Percentiles rank a stretch among this genome's conserved stretches.
These are phyloP conservation scores for Boletus sensibilis DNA, from an alignment of 768 basidiomycete genomes.

Conservation along the genomic window DNA sequence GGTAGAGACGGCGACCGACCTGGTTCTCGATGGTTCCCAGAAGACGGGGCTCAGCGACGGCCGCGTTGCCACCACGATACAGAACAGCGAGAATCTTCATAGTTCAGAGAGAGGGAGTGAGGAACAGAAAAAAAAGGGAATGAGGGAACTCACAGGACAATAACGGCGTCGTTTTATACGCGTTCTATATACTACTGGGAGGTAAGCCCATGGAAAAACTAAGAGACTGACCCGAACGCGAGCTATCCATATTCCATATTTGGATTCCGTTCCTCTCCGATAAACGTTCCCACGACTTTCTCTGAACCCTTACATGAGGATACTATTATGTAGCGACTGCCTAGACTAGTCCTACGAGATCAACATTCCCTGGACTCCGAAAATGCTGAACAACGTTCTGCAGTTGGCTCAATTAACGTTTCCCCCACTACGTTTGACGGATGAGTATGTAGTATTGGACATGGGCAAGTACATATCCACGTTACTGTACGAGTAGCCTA, in stretches of 20 bases:
- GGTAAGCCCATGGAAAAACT: neutral
- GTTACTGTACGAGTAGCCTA: neutral
- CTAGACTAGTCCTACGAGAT: too few species aligned
- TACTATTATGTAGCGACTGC: too few species aligned
- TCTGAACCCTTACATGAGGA: neutral
- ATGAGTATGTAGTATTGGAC: too few species aligned
- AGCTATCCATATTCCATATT: neutral
- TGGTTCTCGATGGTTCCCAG: conserved; percentile 81
- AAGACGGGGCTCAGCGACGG: conserved; percentile 65
- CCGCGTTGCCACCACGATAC: conserved; percentile 65
- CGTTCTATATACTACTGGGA: neutral
- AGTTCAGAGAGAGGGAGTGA: neutral
- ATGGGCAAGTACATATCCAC: neutral
- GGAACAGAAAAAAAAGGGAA: neutral
- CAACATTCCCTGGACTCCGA: too few species aligned
- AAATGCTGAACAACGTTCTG: too few species aligned
- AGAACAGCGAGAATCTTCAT: conserved; percentile 59
- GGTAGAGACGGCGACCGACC: conserved; percentile 34
- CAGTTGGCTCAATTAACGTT: too few species aligned
- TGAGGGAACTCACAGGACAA: neutral
- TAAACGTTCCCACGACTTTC: neutral
- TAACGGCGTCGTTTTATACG: neutral
- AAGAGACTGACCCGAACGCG: neutral
- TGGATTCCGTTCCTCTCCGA: conserved; percentile 8
- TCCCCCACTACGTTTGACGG: too few species aligned